Percentiles rank a stretch among this genome's conserved stretches.
Conservation (phyloP, 768 basidiomycete genomes). For the Boletellus sp. region DNA sequence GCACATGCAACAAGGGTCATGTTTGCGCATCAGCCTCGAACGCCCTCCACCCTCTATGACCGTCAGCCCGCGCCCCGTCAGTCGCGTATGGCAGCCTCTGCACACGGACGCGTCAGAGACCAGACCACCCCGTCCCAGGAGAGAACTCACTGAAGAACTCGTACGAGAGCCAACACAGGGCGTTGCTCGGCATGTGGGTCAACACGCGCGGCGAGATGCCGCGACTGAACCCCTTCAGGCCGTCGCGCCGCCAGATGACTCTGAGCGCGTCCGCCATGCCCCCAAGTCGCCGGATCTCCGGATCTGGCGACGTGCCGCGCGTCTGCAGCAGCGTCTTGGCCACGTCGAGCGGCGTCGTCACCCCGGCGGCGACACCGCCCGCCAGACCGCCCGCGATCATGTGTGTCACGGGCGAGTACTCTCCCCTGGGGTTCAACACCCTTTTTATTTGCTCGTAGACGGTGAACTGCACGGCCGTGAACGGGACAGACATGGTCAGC, state of each 20-base stretch:
- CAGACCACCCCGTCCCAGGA: neutral
- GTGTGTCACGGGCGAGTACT: slow-evolving; percentile 92
- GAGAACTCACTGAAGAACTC: slow-evolving; percentile 89
- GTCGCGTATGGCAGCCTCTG: slow-evolving; percentile 65
- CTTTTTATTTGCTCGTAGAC: slow-evolving; percentile 93
- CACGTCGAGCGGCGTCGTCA: slow-evolving; percentile 96
- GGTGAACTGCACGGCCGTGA: slow-evolving; percentile 97
- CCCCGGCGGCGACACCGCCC: slow-evolving; percentile 90
- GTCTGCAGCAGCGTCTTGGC: slow-evolving; percentile 97
- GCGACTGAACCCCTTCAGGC: slow-evolving; percentile 77
- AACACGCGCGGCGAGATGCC: slow-evolving; percentile 89
- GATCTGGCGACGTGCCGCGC: slow-evolving; percentile 81
- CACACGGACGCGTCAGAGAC: slow-evolving; percentile 12
- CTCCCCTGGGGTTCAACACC: slow-evolving; percentile 76
- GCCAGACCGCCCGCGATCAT: slow-evolving; percentile 89
- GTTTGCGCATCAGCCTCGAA: slow-evolving; percentile 6
- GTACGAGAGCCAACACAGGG: slow-evolving; percentile 95
- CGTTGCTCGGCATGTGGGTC: slow-evolving; percentile 96
- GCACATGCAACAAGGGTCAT: neutral
- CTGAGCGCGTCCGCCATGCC: slow-evolving; percentile 87
- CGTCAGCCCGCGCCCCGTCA: slow-evolving; percentile 13
- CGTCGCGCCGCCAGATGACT: slow-evolving; percentile 85
- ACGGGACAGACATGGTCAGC: slow-evolving; percentile 92
- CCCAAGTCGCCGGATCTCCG: slow-evolving; percentile 75
- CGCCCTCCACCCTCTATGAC: slow-evolving; percentile 15